Conservation (phyloP, 352 stramenopile species). For the Phytophthora constricta region DNA sequence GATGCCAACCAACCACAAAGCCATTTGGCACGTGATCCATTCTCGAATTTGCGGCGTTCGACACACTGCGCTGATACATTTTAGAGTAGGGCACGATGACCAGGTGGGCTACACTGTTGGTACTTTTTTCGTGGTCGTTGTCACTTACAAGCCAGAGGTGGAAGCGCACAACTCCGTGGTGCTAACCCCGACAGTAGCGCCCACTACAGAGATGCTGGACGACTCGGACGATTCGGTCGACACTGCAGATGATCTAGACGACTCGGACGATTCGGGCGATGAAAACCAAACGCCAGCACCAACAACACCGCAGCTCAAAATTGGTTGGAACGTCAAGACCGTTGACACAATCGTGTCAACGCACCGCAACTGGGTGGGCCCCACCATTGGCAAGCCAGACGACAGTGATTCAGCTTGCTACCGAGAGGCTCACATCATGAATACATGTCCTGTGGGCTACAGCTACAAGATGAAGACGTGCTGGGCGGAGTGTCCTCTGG, state of each 20-base stretch:
- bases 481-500: constrained; percentile 23
- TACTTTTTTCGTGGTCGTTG: not conserved
- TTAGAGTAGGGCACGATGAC: not conserved
- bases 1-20: not conserved
- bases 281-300: not conserved
- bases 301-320: not conserved
- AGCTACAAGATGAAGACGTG: constrained; percentile 11
- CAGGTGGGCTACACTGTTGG: not conserved
- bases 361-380: not conserved
- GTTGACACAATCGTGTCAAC: not conserved
- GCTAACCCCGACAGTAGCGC: not conserved
- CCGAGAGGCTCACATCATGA: constrained; percentile 1
- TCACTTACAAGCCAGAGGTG: not conserved
- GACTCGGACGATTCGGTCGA: not conserved
- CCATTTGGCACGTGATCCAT: not conserved
- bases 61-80: no score
- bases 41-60: not conserved
- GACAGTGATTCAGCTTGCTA: not conserved
- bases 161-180: not conserved
- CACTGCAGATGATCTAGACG: not conserved
- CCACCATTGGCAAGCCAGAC: not conserved
- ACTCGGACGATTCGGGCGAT: not conserved
- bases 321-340: not conserved
- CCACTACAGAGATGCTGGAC: not conserved
- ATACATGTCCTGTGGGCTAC: not conserved